Percentiles rank a stretch among this genome's conserved stretches.
phyloP scores from a whole-genome alignment of 768 basidiomycete species.

The Xerocomus brunneocitrinus region DNA sequence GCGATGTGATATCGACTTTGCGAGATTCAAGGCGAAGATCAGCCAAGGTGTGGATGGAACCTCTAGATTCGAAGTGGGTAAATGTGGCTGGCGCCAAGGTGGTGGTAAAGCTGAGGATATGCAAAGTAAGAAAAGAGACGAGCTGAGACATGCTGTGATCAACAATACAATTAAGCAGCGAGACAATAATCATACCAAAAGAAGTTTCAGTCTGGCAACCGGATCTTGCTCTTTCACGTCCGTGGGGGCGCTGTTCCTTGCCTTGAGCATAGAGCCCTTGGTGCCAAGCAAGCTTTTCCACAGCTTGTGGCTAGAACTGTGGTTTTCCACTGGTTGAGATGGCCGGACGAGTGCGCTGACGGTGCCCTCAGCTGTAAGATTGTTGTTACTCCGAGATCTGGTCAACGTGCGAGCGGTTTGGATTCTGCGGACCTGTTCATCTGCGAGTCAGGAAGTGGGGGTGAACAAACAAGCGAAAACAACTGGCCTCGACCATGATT shows the following conservation, averaged over 20 bases:
- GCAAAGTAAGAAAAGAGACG: slow-evolving; percentile 84
- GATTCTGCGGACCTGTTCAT: slow-evolving; percentile 61
- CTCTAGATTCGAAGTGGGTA: slow-evolving; percentile 37
- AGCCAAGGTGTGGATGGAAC: slow-evolving; percentile 7
- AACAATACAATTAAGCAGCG: neutral
- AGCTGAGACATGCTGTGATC: slow-evolving; percentile 44
- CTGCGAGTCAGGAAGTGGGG: slow-evolving; percentile 5
- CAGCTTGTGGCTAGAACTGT: slow-evolving; percentile 21
- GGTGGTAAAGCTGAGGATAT: slow-evolving; percentile 89
- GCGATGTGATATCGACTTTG: slow-evolving; percentile 68
- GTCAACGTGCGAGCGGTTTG: slow-evolving; percentile 53
- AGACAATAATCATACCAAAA: slow-evolving; percentile 53
- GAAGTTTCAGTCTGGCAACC: slow-evolving; percentile 80
- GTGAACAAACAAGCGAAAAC: slow-evolving; percentile 15
- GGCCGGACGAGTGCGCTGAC: slow-evolving; percentile 28
- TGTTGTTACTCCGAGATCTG: slow-evolving; percentile 32
- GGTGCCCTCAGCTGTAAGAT: slow-evolving; percentile 28
- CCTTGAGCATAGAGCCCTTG: slow-evolving; percentile 45
- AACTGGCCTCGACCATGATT: slow-evolving; percentile 90
- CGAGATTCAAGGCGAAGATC: slow-evolving; percentile 29
- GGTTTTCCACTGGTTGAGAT: slow-evolving; percentile 15
- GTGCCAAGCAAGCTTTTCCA: slow-evolving; percentile 38
- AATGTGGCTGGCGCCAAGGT: slow-evolving; percentile 72
- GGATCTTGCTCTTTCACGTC: slow-evolving; percentile 67
- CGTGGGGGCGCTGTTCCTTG: slow-evolving; percentile 38